Percentiles rank a stretch among this genome's conserved stretches.
Conservation (phyloP, 768 basidiomycete species). For the Tricholomella constricta region DNA sequence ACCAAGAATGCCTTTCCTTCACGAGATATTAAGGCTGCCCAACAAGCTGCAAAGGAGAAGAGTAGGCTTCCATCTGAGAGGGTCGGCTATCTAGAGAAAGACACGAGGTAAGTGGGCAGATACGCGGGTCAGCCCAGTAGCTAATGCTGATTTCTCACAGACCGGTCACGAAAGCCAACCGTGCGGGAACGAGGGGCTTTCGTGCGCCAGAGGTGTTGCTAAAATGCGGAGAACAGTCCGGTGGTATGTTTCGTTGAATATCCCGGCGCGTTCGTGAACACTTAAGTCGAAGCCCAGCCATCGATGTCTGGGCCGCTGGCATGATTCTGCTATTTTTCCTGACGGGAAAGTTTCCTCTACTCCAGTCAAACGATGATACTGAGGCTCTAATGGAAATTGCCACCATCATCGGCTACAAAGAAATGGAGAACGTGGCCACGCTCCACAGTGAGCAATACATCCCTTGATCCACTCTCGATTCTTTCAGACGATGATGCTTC, state of each 20-base stretch:
- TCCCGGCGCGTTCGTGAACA: background rate
- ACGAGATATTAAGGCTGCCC: slow-evolving; percentile 54
- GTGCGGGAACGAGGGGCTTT: slow-evolving; percentile 96
- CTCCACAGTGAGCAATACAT: slow-evolving; percentile 72
- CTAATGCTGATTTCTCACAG: slow-evolving; percentile 34
- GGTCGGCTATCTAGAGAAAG: slow-evolving; percentile 79
- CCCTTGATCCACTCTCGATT: background rate
- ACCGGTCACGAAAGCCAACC: slow-evolving; percentile 87
- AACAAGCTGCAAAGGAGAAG: slow-evolving; percentile 61
- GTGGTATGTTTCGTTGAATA: slow-evolving; percentile 55
- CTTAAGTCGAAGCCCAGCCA: slow-evolving; percentile 52
- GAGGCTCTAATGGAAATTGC: slow-evolving; percentile 97
- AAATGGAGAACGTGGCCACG: slow-evolving; percentile 84
- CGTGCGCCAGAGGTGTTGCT: slow-evolving; percentile 94
- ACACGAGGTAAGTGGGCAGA: slow-evolving; percentile 53
- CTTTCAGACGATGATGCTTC: no score
- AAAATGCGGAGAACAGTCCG: slow-evolving; percentile 92
- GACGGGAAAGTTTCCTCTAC: slow-evolving; percentile 88
- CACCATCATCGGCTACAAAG: slow-evolving; percentile 76
- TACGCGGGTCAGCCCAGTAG: background rate
- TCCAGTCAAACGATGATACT: slow-evolving; percentile 91
- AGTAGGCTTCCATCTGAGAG: slow-evolving; percentile 58
- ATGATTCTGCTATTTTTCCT: slow-evolving; percentile 93
- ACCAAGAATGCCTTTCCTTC: slow-evolving; percentile 46
- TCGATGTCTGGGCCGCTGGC: slow-evolving; percentile 96